Base-by-base conservation (phyloP, 805 yeast genomes). In the Candida verbasci region DNA sequence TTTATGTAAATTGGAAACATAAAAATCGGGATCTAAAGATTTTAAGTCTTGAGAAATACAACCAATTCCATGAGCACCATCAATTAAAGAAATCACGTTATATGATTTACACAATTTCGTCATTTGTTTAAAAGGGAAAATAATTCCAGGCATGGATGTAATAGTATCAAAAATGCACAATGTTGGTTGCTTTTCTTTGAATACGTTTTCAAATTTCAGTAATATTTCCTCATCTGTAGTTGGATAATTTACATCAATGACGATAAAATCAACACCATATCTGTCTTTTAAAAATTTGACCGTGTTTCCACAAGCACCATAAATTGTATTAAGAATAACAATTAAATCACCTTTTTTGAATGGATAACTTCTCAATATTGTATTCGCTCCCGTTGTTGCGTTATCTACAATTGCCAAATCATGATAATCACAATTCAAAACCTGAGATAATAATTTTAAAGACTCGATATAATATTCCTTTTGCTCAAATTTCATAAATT, bases 11-110 rank as follows among this genome's bases (percentile, higher is more conserved):
- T 82, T 83, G 15, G 81, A 57, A 17, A 71, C 64, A 50, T 66
- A 73, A 50, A 79, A 82, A 47, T 81, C 87, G 0, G 87, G 85
- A 31, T 65, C 44, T 17, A 72, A 44, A 9, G 49, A 49, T 9
- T 53, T 55, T 24, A 78, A 45, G 31, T 67, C 59, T n/a, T 28
- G 36, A 8, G 71, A 70, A 21, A 74, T 47, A 37, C 68, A 56
- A 0, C 91, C 91, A 24, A 76, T 64, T 1, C 77, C 72, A 50
- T 83, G 91, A 4, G 89, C 91, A 10, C 83, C 91, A 52, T 83
- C 91, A 17, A 83, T 69, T 29, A 80, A 55, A 3, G 85, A 74
- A 31, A 78, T 42, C 4, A 75, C 73, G 10, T 58, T 54, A 32
- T 74, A 55, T 34, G 70, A 54, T 10, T 58, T 52, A 43, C 86